Base-by-base conservation (phyloP, 768 basidiomycete genomes). In the Phlebiopsis gigantea region DNA sequence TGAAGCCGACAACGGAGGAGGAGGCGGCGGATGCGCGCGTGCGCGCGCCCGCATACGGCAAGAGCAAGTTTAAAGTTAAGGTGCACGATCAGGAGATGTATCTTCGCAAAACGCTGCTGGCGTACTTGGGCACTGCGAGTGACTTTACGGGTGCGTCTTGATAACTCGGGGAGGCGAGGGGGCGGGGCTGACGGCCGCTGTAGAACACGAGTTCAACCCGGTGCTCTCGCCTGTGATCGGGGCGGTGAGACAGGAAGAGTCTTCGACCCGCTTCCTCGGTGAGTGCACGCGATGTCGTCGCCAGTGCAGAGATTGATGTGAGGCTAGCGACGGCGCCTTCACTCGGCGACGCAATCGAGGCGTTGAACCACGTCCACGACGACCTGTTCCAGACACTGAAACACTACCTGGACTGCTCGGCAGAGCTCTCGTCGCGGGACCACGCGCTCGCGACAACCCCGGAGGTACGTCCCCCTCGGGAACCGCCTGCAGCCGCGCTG, bases 241-340 rank as follows among this genome's bases (percentile, higher is more conserved):
- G 7, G 75, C 76, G 4, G 78, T 83, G 4, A 75, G 79, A 56
- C 76, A 79, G 5, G 82, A 84, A 42, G 85, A 90, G 45, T 75
- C 78, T 24, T 67, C 77, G 4, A 69, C 80, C 22, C 83, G 81
- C 26, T 82, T 84, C 63, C 73, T 83, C 22, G 79, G 87, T 84
- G 58, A 26, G 79, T 70, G 15, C 3, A 12, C 12, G 28, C 30
- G 51, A 34, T 28, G 15, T 22, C 26, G 21, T 39, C 12, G 34
- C 34, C 8, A 53, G 22, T 30, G 17, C 17, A 4, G 15, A n/a
- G n/a, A n/a, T n/a, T n/a, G n/a, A n/a, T n/a, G n/a, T n/a, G n/a
- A n/a, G n/a, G 12, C 34, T 59, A 89, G 90, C 85, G 1, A 87
- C 87, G 7, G 79, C 88, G 17, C 90, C 90, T 9, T 88, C 85